Conservation (phyloP, 345 rosid genomes). For the Murraya koenigii region DNA sequence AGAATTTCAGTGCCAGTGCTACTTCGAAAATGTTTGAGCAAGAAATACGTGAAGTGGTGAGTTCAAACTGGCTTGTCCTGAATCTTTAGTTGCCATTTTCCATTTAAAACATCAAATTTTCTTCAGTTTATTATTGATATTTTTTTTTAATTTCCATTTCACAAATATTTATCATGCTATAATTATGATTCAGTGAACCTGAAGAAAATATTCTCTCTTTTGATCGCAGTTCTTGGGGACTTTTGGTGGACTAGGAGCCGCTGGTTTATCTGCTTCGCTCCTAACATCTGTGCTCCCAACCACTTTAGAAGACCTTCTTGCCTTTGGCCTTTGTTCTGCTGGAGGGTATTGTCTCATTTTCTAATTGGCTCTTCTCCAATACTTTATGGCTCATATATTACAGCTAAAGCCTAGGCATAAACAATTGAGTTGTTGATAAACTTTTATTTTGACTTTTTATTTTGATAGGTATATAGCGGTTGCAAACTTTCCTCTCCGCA, state of each 20-base stretch:
- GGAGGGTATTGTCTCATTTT: slow-evolving; percentile 66
- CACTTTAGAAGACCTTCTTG: slow-evolving; percentile 92
- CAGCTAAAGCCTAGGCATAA: neutral
- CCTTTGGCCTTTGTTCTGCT: slow-evolving; percentile 90
- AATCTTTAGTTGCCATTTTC: neutral
- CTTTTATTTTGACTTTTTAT: neutral
- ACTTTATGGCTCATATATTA: neutral
- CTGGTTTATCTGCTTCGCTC: slow-evolving; percentile 89
- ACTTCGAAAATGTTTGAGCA: slow-evolving; percentile 65
- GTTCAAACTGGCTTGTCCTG: slow-evolving; percentile 18
- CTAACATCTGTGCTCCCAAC: slow-evolving; percentile 81
- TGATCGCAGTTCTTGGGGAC: slow-evolving; percentile 66
- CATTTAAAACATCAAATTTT: neutral
- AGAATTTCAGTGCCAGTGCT: slow-evolving; percentile 53
- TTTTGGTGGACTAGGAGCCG: slow-evolving; percentile 89
- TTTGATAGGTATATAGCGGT: slow-evolving; percentile 64
- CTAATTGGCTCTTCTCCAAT: neutral
- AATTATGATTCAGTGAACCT: slow-evolving; percentile 3
- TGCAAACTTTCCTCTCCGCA: slow-evolving; percentile 73
- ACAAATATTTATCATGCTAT: neutral
- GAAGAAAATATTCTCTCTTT: slow-evolving; percentile 15
- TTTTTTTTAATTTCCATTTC: neutral
- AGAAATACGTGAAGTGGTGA: slow-evolving; percentile 80
- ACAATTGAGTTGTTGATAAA: neutral
- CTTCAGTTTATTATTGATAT: neutral